Base-by-base conservation (phyloP, 805 yeast genomes). In the Starmera dryadoides region DNA sequence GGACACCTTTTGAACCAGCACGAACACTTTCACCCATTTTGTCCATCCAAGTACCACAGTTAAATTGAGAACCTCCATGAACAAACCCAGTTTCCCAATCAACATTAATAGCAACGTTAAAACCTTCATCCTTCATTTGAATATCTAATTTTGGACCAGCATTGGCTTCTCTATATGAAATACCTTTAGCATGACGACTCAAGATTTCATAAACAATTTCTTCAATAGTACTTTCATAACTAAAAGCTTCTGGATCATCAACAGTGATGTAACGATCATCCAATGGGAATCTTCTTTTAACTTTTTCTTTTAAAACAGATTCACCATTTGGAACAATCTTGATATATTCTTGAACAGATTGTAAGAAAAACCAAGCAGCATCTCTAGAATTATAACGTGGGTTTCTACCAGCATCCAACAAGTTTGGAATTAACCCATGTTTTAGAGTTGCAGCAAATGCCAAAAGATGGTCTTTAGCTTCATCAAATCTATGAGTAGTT, bases 31-130 rank as follows among this genome's bases (percentile, higher is more conserved):
- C 98, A 20, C 98, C 98, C 98, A 91, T 91, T 64, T 91, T 91
- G 63, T 91, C 98, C 96, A 89, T 91, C 98, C 98, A 91, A 0
- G 98, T 93, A 18, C 98, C 98, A 66, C 98, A 91, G 57, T 91
- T 91, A 58, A 64, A 77, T 59, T 85, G 95, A 36, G 86, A 85
- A 2, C 98, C 98, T 34, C 98, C 98, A 58, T 78, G 83, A 4
- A 89, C 66, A 23, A 93, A 64, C 1, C 98, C 98, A 11, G 85
- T 88, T 0, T 66, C 53, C 97, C 97, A 91, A 58, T 91, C 97
- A 34, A 89, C 87, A 42, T 63, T 52, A 2, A 89, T 73, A 46
- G 76, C 73, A 34, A 91, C 89, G 57, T 91, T 83, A 67, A 91
- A 91, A 0, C 98, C 98, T 53, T 84, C 86, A 56, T 81, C 88